Conservation (phyloP, 371 early-diverging fungal species). For the Mucor circinelloides region DNA sequence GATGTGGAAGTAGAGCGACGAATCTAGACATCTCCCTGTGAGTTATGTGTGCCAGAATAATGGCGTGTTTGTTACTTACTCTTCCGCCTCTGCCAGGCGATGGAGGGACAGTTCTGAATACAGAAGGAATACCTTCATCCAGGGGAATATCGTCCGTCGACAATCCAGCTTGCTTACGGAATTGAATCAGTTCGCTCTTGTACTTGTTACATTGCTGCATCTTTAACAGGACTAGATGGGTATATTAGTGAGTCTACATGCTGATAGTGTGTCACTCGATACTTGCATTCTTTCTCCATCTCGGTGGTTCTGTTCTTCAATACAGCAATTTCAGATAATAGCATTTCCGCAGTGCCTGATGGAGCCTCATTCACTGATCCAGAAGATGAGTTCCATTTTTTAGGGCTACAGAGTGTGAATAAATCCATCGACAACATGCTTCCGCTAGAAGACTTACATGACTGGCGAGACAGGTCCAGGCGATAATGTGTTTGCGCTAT, state of each 20-base stretch:
- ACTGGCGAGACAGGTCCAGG: slow-evolving; percentile 35
- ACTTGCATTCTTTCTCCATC: slow-evolving; percentile 75
- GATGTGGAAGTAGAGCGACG: slow-evolving; percentile 52
- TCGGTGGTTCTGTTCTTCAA: slow-evolving; percentile 67
- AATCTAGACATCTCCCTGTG: slow-evolving; percentile 16
- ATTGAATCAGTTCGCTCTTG: slow-evolving; percentile 68
- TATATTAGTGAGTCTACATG: neutral
- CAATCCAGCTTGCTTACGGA: slow-evolving; percentile 65
- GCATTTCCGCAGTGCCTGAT: slow-evolving; percentile 64
- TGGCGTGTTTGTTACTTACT: slow-evolving; percentile 27
- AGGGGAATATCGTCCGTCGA: slow-evolving; percentile 58
- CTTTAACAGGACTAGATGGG: slow-evolving; percentile 55
- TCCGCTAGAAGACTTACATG: slow-evolving; percentile 16
- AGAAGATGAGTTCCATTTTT: slow-evolving; percentile 59
- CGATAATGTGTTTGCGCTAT: slow-evolving; percentile 2
- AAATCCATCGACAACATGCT: neutral
- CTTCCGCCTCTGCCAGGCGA: slow-evolving; percentile 48
- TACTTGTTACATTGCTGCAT: slow-evolving; percentile 71
- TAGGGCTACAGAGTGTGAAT: slow-evolving; percentile 29
- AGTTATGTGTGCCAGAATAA: neutral
- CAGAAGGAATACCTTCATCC: slow-evolving; percentile 57
- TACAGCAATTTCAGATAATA: slow-evolving; percentile 70
- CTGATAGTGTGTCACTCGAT: neutral
- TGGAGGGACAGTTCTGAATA: slow-evolving; percentile 51
- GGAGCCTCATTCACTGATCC: slow-evolving; percentile 18